Base-by-base conservation (phyloP, 345 rosid genomes). In the Zanthoxylum bungeanum region DNA sequence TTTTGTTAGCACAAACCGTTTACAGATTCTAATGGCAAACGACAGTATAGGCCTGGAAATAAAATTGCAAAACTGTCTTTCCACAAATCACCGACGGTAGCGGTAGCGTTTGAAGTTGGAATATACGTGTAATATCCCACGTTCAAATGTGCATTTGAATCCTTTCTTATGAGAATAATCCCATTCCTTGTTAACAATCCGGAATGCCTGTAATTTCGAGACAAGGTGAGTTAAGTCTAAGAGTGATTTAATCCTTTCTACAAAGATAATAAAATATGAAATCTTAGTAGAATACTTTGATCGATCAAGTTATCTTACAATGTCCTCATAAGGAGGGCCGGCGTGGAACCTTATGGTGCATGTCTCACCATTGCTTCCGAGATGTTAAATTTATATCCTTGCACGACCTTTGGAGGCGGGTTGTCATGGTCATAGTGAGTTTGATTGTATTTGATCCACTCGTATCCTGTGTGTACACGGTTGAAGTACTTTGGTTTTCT, bases 151-250 rank as follows among this genome's bases (percentile, higher is more conserved):
- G 72, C 97, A 90, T 70, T 94, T 94, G 69, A 88, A 89, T 52
- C 97, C 98, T 80, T 94, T 94, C 91, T 94, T 94, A 64, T 90
- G 98, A 44, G 98, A 94, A 75, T 92, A 92, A 70, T 94, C 98
- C 98, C 97, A 94, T 76, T 94, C 98, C 73, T 92, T 92, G 79
- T 94, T 94, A 46, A 94, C 98, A 60, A 94, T 86, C 60, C 83
- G 78, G 74, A 94, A 92, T 25, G 97, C 98, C 97, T 93, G 89
- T 53, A 46, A 44, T 58, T 31, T 58, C 5, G 19, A 33, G 3
- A 68, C 46, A 58, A 76, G 40, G 14, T 58, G 10, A n/a, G n/a
- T n/a, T 37, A n/a, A 51, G 66, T 46, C 11, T 14, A 37, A 47
- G 24, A 66, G 70, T 34, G 21, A 31, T 27, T 8, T 6, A 19